Percentiles rank a stretch among this genome's conserved stretches.
Evolutionary conservation across 352 stramenopile genomes (phyloP).

Genomic region (Globisporangium polare): DNA sequence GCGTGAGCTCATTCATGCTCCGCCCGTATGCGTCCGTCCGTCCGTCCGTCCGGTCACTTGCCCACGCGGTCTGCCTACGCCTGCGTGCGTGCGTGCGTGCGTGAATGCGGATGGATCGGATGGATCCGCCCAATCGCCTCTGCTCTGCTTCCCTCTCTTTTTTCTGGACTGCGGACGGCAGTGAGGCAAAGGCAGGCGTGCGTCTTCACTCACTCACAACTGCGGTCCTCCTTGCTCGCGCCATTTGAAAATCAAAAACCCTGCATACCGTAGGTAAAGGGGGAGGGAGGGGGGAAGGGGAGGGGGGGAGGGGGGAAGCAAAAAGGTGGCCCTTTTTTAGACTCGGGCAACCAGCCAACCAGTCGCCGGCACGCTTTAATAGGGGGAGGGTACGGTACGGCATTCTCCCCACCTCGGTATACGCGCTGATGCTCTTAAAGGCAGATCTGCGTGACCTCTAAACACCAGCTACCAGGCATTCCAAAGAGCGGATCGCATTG

Average conservation of each 20-base stretch:
- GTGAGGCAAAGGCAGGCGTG: not conserved
- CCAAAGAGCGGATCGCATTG: no score
- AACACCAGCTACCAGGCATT: no score
- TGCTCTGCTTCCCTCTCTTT: constrained; percentile 7
- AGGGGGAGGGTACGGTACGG: constrained; percentile 3
- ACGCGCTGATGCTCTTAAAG: not conserved
- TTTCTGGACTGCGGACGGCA: constrained; percentile 7
- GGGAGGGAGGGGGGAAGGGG: constrained; percentile 2
- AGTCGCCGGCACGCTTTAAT: constrained; percentile 19
- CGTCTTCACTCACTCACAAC: constrained; percentile 6
- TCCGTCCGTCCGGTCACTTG: no score
- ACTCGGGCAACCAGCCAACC: constrained; percentile 8
- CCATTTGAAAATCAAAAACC: constrained; percentile 35
- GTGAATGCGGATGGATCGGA: constrained; percentile 5
- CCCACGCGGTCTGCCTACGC: no score
- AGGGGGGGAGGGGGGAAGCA: not conserved
- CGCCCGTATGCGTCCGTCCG: not conserved
- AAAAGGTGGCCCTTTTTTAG: constrained; percentile 5
- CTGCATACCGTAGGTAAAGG: constrained; percentile 3
- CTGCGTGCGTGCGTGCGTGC: not conserved
- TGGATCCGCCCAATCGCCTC: constrained; percentile 7
- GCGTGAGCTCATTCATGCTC: constrained; percentile 17
- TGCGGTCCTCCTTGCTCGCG: constrained; percentile 12
- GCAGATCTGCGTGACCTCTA: no score
- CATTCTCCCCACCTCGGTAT: not conserved